Evolutionary conservation across 2,329 filamentous ascomycete species (phyloP).

Genomic region (Aspergillus carbonarius): DNA sequence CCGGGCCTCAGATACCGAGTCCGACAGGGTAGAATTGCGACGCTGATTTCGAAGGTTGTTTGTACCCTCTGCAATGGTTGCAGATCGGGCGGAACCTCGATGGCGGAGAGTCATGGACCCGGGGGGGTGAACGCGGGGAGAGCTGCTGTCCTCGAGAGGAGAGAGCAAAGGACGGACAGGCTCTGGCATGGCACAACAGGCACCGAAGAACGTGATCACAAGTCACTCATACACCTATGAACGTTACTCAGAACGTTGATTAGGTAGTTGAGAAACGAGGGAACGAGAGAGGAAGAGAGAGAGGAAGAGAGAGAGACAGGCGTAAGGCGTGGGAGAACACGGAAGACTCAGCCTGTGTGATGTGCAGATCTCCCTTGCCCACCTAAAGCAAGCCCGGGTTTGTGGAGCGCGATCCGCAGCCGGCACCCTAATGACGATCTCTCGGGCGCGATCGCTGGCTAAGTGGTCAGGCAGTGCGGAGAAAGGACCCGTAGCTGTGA

Average conservation of each 20-base stretch:
- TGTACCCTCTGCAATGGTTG: conserved; percentile 37
- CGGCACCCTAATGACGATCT: not conserved
- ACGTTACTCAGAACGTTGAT: too few species aligned
- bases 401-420: not conserved
- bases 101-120: conserved; percentile 33
- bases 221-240: not conserved
- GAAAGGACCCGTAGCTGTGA: not conserved
- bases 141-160: conserved; percentile 15
- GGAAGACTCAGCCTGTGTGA: not conserved
- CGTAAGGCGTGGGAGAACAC: not conserved
- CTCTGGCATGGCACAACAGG: conserved; percentile 16
- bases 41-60: conserved; percentile 49
- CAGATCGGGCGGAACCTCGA: conserved; percentile 35
- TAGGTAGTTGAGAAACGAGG: not conserved
- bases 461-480: not conserved
- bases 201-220: not conserved
- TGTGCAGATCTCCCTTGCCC: conserved; percentile 5
- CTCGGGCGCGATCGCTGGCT: not conserved
- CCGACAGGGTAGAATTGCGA: conserved; percentile 76
- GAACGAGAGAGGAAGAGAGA: not conserved
- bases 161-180: conserved; percentile 15
- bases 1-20: conserved; percentile 68
- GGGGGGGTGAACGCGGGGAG: conserved; percentile 14
- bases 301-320: not conserved
- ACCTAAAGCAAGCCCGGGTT: not conserved